These are phyloP conservation scores for Xylariaceae sp. DNA, from an alignment of 2,329 filamentous ascomycete species.

Conservation along the genomic window DNA sequence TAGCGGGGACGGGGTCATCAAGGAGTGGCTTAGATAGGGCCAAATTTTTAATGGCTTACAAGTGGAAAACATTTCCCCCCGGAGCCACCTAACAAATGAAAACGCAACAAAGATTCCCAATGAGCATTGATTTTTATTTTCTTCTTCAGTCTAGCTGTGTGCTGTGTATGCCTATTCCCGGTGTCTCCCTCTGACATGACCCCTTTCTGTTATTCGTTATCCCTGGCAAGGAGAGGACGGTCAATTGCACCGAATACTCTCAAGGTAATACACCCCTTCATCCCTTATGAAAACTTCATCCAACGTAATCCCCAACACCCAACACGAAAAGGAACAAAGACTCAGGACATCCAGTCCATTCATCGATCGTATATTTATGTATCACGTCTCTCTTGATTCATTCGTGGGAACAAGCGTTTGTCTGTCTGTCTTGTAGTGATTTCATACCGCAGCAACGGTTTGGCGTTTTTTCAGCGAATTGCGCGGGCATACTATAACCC, in stretches of 20 bases:
- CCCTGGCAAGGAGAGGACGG: background rate
- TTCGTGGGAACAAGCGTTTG: background rate
- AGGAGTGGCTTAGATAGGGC: conserved; percentile 29
- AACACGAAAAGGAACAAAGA: conserved; percentile 1
- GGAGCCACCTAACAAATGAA: conserved; percentile 27
- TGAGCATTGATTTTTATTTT: background rate
- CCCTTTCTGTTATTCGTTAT: background rate
- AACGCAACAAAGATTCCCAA: conserved; percentile 29
- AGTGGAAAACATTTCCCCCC: conserved; percentile 26
- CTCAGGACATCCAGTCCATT: background rate
- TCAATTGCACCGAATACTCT: too few relatives aligned
- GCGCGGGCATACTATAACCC: too few relatives aligned
- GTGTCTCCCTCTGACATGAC: background rate
- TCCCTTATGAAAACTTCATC: background rate
- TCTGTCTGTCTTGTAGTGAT: background rate
- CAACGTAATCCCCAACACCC: background rate
- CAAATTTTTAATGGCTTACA: conserved; percentile 18
- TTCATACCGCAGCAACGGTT: too few relatives aligned
- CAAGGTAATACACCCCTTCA: too few relatives aligned
- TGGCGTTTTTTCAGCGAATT: too few relatives aligned
- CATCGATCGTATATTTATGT: conserved; percentile 1
- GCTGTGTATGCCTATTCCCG: too few relatives aligned
- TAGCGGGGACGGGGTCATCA: conserved; percentile 20
- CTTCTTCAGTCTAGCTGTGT: background rate
- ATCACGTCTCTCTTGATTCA: conserved; percentile 5